Percentiles rank a stretch among this genome's conserved stretches.
Evolutionary conservation across 148 eudicot genomes (phyloP).

Genomic region (Vaccinium vitisidaea): DNA sequence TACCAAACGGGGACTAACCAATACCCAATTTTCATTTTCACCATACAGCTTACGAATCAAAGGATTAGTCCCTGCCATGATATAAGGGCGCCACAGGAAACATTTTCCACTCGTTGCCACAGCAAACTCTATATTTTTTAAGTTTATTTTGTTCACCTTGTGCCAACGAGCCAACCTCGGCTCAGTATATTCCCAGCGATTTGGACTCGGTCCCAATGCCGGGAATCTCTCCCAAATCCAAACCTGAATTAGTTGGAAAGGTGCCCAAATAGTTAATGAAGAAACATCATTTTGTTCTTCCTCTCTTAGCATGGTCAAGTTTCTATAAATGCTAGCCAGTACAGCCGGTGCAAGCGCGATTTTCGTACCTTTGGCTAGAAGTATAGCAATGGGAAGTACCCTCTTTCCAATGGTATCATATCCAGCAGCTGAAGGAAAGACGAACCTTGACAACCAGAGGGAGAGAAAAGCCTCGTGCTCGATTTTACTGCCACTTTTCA

Average conservation of each 20-base stretch:
- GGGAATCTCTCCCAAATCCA: conserved; percentile 64
- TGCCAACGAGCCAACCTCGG: too few relatives aligned
- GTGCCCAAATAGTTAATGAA: neutral
- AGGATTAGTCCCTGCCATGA: too few relatives aligned
- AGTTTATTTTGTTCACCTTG: too few relatives aligned
- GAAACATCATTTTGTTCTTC: neutral
- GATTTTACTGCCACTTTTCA: neutral
- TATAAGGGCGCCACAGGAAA: too few relatives aligned
- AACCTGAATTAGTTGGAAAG: conserved; percentile 25
- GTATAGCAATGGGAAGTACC: conserved; percentile 4
- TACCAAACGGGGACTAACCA: too few relatives aligned
- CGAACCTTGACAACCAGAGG: conserved; percentile 43
- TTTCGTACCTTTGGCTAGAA: conserved; percentile 12
- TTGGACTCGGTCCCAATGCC: neutral
- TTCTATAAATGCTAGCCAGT: conserved; percentile 18
- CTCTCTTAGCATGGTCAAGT: conserved; percentile 3
- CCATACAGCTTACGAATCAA: too few relatives aligned
- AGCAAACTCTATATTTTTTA: too few relatives aligned
- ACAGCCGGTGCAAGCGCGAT: conserved; percentile 19
- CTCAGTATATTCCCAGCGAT: neutral
- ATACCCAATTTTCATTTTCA: too few relatives aligned
- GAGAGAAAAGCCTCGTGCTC: conserved; percentile 52
- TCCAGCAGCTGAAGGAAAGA: conserved; percentile 15
- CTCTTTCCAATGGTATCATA: neutral
- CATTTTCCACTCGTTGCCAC: too few relatives aligned